These are phyloP conservation scores for Lolium multiflorum DNA, from an alignment of 176 grass and related monocot genomes.

Conservation along the genomic window DNA sequence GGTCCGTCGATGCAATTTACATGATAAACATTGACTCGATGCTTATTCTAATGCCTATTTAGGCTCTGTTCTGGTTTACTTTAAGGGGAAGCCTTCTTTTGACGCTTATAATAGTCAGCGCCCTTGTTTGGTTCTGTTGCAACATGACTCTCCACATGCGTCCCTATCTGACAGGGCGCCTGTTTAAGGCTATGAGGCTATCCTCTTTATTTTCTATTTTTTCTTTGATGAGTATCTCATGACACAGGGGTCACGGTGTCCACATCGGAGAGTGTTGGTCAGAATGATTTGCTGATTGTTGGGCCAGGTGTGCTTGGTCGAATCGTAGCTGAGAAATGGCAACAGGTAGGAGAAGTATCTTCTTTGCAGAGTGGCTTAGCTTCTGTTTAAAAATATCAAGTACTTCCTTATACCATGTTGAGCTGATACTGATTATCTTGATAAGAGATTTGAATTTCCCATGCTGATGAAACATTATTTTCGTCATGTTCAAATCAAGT, in stretches of 20 bases:
- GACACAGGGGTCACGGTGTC: constrained; percentile 28
- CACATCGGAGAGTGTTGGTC: constrained; percentile 41
- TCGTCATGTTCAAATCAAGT: constrained; percentile 1
- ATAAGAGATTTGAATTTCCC: neutral
- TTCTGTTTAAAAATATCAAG: constrained; percentile 7
- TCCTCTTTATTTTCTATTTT: neutral
- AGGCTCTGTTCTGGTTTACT: constrained; percentile 5
- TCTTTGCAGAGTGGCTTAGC: neutral
- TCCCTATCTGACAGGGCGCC: neutral
- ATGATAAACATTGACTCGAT: constrained; percentile 9
- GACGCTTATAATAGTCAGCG: neutral
- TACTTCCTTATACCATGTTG: constrained; percentile 1
- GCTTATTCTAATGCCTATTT: neutral
- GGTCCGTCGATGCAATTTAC: neutral
- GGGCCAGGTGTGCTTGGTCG: constrained; percentile 76
- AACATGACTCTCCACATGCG: constrained; percentile 1
- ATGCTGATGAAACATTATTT: neutral
- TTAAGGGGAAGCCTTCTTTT: neutral
- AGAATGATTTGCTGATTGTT: constrained; percentile 70
- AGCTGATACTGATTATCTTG: neutral
- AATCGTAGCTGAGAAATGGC: constrained; percentile 70
- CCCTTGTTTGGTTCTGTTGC: neutral
- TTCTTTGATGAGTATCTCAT: constrained; percentile 13
- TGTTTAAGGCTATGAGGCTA: neutral
- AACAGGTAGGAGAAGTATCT: constrained; percentile 45